phyloP scores from a whole-genome alignment of 352 stramenopile species.

The Blastocystis sp. region DNA sequence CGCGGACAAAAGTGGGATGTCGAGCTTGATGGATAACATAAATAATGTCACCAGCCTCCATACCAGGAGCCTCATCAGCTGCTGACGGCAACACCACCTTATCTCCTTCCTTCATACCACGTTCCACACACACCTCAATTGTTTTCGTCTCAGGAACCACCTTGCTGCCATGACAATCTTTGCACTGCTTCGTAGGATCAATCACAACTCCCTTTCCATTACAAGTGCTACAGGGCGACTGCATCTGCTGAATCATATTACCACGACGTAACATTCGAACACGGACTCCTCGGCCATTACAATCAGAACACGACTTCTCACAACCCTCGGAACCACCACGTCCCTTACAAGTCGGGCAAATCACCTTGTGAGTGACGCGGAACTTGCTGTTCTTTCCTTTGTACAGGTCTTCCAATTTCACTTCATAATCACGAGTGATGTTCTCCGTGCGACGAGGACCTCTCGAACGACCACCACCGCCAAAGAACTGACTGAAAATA shows the following conservation, averaged over 20 bases:
- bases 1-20: conserved; percentile 88
- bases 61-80: conserved; percentile 85
- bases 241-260: conserved; percentile 96
- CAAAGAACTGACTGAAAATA: conserved; percentile 97
- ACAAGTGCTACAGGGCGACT: conserved; percentile 88
- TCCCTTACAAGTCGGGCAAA: conserved; percentile 82
- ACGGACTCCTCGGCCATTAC: conserved; percentile 87
- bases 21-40: conserved; percentile 97
- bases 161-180: conserved; percentile 87
- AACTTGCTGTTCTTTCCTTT: conserved; percentile 97
- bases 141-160: conserved; percentile 93
- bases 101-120: conserved; percentile 93
- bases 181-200: conserved; percentile 87
- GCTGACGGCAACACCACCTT: conserved; percentile 94
- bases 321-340: conserved; percentile 86
- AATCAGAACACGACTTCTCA: conserved; percentile 86
- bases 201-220: conserved; percentile 88
- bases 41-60: conserved; percentile 91
- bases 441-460: conserved; percentile 88
- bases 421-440: conserved; percentile 88
- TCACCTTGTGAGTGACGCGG: conserved; percentile 89
- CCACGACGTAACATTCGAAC: conserved; percentile 93
- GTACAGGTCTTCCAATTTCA: conserved; percentile 96
- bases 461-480: conserved; percentile 76
- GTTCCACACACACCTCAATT: conserved; percentile 93